These are phyloP conservation scores for Irpex lacteus DNA, from an alignment of 1,284 basidiomycete species.

Conservation along the genomic window DNA sequence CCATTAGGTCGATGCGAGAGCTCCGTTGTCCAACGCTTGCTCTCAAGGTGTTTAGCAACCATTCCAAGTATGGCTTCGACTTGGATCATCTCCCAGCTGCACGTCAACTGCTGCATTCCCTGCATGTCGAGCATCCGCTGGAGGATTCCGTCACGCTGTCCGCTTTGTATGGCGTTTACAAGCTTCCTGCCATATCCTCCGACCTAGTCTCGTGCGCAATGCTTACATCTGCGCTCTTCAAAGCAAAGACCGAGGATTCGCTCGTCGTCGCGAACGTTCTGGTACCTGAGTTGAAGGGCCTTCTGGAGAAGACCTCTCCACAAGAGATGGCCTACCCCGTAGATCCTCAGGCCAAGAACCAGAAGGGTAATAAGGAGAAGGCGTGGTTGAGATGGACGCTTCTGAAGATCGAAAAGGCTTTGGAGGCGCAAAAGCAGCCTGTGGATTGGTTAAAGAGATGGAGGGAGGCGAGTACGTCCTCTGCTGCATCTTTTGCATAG, in stretches of 20 bases:
- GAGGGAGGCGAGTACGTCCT: slow-evolving; percentile 18
- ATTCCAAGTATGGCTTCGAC: slow-evolving; percentile 54
- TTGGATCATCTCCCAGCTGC: slow-evolving; percentile 50
- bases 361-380: slow-evolving; percentile 22
- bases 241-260: slow-evolving; percentile 31
- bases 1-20: slow-evolving; percentile 51
- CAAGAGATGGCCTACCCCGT: slow-evolving; percentile 25
- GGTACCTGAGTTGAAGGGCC: slow-evolving; percentile 36
- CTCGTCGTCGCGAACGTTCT: slow-evolving; percentile 42
- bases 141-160: slow-evolving; percentile 44
- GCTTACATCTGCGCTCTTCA: slow-evolving; percentile 52
- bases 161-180: slow-evolving; percentile 51
- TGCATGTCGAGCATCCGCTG: slow-evolving; percentile 46
- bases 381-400: slow-evolving; percentile 29
- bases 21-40: slow-evolving; percentile 53
- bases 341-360: slow-evolving; percentile 20
- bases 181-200: slow-evolving; percentile 46
- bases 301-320: slow-evolving; percentile 29
- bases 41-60: slow-evolving; percentile 57
- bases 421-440: slow-evolving; percentile 23
- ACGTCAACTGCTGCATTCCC: slow-evolving; percentile 41
- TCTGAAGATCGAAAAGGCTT: slow-evolving; percentile 24
- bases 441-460: slow-evolving; percentile 27
- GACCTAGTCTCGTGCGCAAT: slow-evolving; percentile 60
- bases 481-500: background rate